Base-by-base conservation (phyloP, 2,329 filamentous ascomycete species). In the Gnomoniopsis smithogilvyi region DNA sequence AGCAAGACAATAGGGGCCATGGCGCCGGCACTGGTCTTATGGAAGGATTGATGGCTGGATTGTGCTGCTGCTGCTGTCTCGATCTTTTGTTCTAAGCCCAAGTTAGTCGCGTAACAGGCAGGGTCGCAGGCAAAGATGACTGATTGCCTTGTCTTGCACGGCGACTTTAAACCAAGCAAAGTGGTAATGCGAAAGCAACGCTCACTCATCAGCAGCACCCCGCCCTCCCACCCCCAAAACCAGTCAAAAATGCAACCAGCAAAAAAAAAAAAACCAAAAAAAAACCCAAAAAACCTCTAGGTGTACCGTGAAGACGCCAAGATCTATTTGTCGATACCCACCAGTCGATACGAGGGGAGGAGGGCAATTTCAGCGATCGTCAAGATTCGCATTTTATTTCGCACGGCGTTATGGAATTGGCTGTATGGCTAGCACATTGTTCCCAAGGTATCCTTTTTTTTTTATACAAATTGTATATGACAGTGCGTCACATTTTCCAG, bases 61-160 rank as follows among this genome's bases (percentile, higher is more conserved):
- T 61, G 41, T 58, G 54, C 51, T 63, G 61, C 38, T 63, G 61
- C 55, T 63, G 61, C 59, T 63, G 61, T n/a, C 15, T 63, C n/a
- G 61, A 63, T 12, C 46, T 63, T 21, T 47, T 62, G 36, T 47
- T 60, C 41, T 62, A 52, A 22, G 33, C 2, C 33, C 33, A 17
- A 22, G 6, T 30, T n/a, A n/a, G n/a, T n/a, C n/a, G n/a, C n/a
- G n/a, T n/a, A n/a, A n/a, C n/a, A n/a, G n/a, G n/a, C n/a, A n/a
- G n/a, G n/a, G n/a, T n/a, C n/a, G n/a, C n/a, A n/a, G n/a, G n/a
- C n/a, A n/a, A n/a, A n/a, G n/a, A n/a, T n/a, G n/a, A n/a, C n/a
- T n/a, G n/a, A 41, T 30, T 30, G 26, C 26, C 36, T 41, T 12
- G 36, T 41, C 17, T 41, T 17, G 36, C 8, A 41, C 7, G 6